Evolutionary conservation across 176 grass and related monocot genomes (phyloP).

Genomic region (Ensete glaucum): DNA sequence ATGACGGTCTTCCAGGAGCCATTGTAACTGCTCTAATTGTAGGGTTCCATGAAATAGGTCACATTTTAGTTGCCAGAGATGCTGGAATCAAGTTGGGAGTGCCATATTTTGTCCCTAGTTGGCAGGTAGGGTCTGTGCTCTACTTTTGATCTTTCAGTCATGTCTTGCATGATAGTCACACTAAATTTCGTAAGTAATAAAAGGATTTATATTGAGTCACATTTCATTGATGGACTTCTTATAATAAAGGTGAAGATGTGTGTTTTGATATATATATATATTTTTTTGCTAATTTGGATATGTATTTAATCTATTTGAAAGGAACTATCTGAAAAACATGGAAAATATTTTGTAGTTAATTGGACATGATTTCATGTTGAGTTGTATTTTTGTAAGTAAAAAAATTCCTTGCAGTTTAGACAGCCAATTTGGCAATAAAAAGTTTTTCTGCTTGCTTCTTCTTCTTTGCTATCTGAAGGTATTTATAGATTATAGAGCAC

Average conservation of each 20-base stretch:
- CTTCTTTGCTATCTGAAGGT: background rate
- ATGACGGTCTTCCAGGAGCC: slow-evolving; percentile 72
- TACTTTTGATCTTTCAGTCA: background rate
- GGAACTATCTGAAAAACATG: too few species aligned
- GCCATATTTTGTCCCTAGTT: slow-evolving; percentile 97
- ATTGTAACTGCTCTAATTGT: slow-evolving; percentile 69
- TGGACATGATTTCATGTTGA: background rate
- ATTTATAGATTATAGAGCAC: background rate
- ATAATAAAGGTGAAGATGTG: too few species aligned
- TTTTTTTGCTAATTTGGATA: too few species aligned
- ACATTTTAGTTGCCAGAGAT: slow-evolving; percentile 70
- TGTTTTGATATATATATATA: too few species aligned
- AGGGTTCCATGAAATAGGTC: slow-evolving; percentile 79
- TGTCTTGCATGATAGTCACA: slow-evolving; percentile 3
- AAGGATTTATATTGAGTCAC: background rate
- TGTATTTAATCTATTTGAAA: too few species aligned
- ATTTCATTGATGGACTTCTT: background rate
- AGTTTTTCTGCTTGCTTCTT: background rate
- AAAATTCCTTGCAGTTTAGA: background rate
- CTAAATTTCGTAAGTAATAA: background rate
- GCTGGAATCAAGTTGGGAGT: slow-evolving; percentile 84
- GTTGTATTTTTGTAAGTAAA: background rate
- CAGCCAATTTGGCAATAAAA: background rate
- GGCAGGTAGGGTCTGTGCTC: slow-evolving; percentile 59
- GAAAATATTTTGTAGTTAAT: background rate